phyloP scores from a whole-genome alignment of 2,329 filamentous ascomycete species.

The Cladosporium sp. region DNA sequence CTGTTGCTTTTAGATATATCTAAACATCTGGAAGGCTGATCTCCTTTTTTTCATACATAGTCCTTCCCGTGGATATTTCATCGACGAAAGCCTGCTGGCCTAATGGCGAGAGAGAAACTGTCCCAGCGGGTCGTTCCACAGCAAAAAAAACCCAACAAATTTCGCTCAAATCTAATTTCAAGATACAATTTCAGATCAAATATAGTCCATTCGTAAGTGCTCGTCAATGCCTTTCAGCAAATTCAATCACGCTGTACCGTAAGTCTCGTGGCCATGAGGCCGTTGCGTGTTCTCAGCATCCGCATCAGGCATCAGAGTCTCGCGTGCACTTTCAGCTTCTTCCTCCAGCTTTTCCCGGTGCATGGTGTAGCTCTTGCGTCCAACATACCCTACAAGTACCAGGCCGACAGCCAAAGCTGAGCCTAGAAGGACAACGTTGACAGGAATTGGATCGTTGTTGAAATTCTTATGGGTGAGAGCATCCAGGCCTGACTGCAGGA shows the following conservation, averaged over 20 bases:
- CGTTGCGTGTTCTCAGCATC: conserved; percentile 22
- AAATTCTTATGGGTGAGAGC: conserved; percentile 72
- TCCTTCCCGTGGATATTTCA: no score
- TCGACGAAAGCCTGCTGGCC: no score
- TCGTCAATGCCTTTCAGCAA: background rate
- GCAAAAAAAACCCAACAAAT: background rate
- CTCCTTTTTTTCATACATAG: no score
- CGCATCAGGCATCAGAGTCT: conserved; percentile 35
- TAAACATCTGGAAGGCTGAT: no score
- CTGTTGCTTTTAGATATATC: no score
- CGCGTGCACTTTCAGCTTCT: conserved; percentile 43
- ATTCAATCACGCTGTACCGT: conserved; percentile 22
- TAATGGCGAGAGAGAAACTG: no score
- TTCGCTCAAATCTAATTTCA: background rate
- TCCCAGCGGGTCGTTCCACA: background rate
- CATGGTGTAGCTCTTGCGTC: conserved; percentile 44
- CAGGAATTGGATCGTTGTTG: conserved; percentile 66
- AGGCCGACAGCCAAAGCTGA: conserved; percentile 62
- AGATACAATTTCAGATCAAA: background rate
- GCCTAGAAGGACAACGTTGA: conserved; percentile 66
- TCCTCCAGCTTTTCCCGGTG: conserved; percentile 36
- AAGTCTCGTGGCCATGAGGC: conserved; percentile 27
- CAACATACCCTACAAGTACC: conserved; percentile 64
- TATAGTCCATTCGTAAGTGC: background rate
- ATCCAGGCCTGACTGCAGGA: conserved; percentile 76